Evolutionary conservation across 345 rosid genomes (phyloP), one percentile per base, ranked within the genome.

Genomic region (Ailanthus altissimus): DNA sequence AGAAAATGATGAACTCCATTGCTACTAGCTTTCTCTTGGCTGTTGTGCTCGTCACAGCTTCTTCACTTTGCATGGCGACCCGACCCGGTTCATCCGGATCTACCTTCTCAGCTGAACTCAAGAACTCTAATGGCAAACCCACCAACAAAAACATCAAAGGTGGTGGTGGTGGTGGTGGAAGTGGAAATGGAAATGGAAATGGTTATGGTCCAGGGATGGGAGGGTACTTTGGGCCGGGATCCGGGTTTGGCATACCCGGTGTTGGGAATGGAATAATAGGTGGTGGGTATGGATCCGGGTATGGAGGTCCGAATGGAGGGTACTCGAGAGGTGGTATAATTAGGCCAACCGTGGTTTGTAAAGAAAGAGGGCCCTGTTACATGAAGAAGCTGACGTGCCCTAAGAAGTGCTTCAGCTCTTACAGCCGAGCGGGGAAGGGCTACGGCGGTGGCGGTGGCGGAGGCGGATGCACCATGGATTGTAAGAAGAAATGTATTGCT

Each of bases 361-460:
- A 77, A 79, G 90, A 86, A 45, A 92, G 77, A 73, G 99, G 99
- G 2, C 94, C 91, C 5, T 96, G 99, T 82, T 83, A 85, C 79
- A 86, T 84, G 46, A 96, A 90, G 92, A 96, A 89, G 88, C 87
- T 93, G 64, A 89, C 88, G 40, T 94, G 98, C 80, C 99, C 99
- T 8, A 92, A 94, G 7, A 96, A 91, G 94, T 96, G 99, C 74
- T 96, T 93, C 88, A 84, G 83, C 63, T 92, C 93, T n/a, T 91
- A 82, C 70, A 92, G 94, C 86, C 85, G 89, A 20, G 91, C 99
- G 3, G 99, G 99, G 81, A 92, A 92, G 84, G 97, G 97, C 6
- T 96, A 88, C 49, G 99, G 99, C 15, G 85, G 77, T 18, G 99
- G 99, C 0, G 99, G 99, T 5, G 99, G 99, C 0, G 97, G 99